These are phyloP conservation scores for Metschnikowia continentalis DNA, from an alignment of 805 yeast genomes.

Conservation along the genomic window DNA sequence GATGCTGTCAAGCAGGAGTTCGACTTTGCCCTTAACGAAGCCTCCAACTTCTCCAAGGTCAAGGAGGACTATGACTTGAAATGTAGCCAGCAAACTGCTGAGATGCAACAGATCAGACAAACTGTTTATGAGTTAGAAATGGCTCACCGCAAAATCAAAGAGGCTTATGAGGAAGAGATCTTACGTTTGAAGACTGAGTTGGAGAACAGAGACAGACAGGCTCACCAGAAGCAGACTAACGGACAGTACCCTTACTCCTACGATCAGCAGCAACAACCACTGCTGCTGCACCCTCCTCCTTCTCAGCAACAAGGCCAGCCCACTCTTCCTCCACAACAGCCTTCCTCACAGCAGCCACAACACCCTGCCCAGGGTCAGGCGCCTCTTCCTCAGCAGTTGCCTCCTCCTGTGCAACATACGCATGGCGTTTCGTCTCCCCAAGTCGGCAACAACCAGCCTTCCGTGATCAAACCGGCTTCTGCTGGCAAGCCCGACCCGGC, in stretches of 20 bases:
- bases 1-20: constrained; percentile 93
- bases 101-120: constrained; percentile 89
- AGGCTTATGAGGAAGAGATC: constrained; percentile 92
- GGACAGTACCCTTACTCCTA: constrained; percentile 36
- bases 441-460: constrained; percentile 2
- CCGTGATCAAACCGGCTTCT: background rate
- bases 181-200: constrained; percentile 79
- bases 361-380: background rate
- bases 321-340: background rate
- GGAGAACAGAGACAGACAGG: constrained; percentile 69
- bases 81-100: constrained; percentile 86
- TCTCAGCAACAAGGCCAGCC: constrained; percentile 4
- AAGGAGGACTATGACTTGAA: constrained; percentile 91
- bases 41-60: constrained; percentile 78
- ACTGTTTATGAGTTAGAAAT: constrained; percentile 90
- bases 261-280: constrained; percentile 22
- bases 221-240: constrained; percentile 38
- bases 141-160: constrained; percentile 93
- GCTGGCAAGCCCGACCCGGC: constrained; percentile 1
- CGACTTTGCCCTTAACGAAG: constrained; percentile 78
- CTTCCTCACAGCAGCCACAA: background rate
- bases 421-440: constrained; percentile 2
- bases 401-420: constrained; percentile 2
- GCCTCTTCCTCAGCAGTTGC: constrained; percentile 1
- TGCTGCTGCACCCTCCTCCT: constrained; percentile 17